Base-by-base conservation (phyloP, 345 rosid genomes). In the Dovyalis caffra region DNA sequence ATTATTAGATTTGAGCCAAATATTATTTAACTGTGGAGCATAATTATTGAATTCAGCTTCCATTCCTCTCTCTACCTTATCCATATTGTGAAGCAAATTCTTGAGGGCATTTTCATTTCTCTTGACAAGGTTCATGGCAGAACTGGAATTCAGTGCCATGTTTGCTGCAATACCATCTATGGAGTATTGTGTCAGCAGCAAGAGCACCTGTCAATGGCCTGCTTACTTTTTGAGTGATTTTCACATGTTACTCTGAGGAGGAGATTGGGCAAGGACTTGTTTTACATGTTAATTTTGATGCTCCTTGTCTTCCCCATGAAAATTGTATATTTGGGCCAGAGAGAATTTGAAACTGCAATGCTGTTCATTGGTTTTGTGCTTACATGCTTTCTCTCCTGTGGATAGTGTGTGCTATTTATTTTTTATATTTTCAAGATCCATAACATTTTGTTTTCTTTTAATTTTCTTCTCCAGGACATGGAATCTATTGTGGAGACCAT, bases 401-500 rank as follows among this genome's bases (percentile, higher is more conserved):
- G 37, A 26, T 29, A 16, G 37, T 29, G 10, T 29, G 33, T 38
- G 28, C 3, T 2, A 15, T 34, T n/a, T 2, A 9, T 37, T 64
- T 34, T 32, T 21, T 31, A 32, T n/a, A 12, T 64, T 64, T 11
- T 60, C 26, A 58, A 58, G 15, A 2, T 63, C 0, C 21, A 37
- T 66, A 23, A 21, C 6, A 21, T 8, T 20, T n/a, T 66, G 31
- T 64, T 56, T 74, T 60, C 33, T 43, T 75, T 56, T n/a, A 56
- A n/a, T 56, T 56, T 53, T 56, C 60, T 68, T 69, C 16, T 15
- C 56, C 73, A 93, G 97, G 98, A 91, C 77, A 88, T 96, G 97
- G 95, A 92, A 81, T 91, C 97, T 2, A 88, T 96, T 29, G 91
- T 96, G 76, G 95, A 96, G 84, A 93, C 91, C 58, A 96, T 96